Conservation (phyloP, 306 rosid species). For the Herpetospermum pedunculosum region DNA sequence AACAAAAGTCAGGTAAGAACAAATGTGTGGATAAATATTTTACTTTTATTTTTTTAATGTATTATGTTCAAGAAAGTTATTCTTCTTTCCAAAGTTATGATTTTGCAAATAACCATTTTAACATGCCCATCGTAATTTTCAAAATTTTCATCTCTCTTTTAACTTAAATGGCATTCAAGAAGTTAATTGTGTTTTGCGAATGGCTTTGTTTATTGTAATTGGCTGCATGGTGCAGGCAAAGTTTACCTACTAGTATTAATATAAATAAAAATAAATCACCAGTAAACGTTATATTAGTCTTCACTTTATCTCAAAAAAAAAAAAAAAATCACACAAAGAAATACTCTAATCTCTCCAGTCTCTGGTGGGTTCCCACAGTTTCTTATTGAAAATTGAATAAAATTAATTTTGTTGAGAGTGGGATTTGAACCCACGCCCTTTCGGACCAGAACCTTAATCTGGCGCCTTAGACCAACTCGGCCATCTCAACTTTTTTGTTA, state of each 20-base stretch:
- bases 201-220: too few species aligned
- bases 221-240: too few species aligned
- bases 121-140: neutral
- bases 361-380: too few species aligned
- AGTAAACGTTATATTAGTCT: too few species aligned
- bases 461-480: constrained; percentile 1
- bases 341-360: too few species aligned
- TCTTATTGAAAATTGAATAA: too few species aligned
- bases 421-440: constrained; percentile 5
- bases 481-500: neutral
- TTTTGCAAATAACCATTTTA: neutral
- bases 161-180: too few species aligned
- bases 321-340: too few species aligned
- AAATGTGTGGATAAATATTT: neutral
- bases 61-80: neutral
- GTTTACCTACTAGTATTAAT: too few species aligned
- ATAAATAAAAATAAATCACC: too few species aligned
- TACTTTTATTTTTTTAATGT: neutral
- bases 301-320: too few species aligned
- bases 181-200: neutral
- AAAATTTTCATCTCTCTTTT: neutral
- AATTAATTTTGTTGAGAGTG: neutral
- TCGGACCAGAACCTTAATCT: constrained; percentile 5
- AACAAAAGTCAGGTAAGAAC: neutral
- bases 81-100: neutral